These are phyloP conservation scores for Globisporangium alternatum DNA, from an alignment of 352 stramenopile genomes.

Conservation along the genomic window DNA sequence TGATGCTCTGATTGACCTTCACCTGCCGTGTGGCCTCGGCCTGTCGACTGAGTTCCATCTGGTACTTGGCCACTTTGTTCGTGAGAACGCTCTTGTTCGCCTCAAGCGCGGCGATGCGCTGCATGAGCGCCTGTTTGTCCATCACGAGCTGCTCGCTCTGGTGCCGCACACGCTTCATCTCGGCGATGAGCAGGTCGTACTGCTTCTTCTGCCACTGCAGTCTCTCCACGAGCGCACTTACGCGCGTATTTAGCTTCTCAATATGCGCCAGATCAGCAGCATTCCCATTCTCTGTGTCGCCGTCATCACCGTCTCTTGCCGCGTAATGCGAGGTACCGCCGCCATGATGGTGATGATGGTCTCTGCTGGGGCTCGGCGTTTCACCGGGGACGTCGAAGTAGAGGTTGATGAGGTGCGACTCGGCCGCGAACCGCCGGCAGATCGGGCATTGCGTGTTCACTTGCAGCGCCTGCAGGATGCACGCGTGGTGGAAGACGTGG, in stretches of 20 bases:
- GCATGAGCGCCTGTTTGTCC: constrained; percentile 62
- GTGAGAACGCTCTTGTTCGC: constrained; percentile 50
- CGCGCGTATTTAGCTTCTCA: constrained; percentile 41
- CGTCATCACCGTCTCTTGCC: background rate
- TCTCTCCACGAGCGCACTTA: constrained; percentile 62
- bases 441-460: constrained; percentile 74
- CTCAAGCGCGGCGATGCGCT: constrained; percentile 47
- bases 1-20: constrained; percentile 71
- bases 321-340: background rate
- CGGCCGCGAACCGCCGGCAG: constrained; percentile 44
- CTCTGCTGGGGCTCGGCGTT: background rate
- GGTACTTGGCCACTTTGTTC: constrained; percentile 74
- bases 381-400: constrained; percentile 59
- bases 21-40: constrained; percentile 42
- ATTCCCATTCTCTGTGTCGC: background rate
- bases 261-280: constrained; percentile 21
- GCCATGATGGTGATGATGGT: background rate
- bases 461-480: constrained; percentile 71
- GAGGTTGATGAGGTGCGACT: constrained; percentile 52
- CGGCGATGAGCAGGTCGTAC: constrained; percentile 49
- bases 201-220: constrained; percentile 82
- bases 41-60: constrained; percentile 68
- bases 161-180: constrained; percentile 54
- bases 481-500: constrained; percentile 71
- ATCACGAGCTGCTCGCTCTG: constrained; percentile 62